phyloP scores from a whole-genome alignment of 2,329 filamentous ascomycete genomes.

The Botrytis byssoidea region DNA sequence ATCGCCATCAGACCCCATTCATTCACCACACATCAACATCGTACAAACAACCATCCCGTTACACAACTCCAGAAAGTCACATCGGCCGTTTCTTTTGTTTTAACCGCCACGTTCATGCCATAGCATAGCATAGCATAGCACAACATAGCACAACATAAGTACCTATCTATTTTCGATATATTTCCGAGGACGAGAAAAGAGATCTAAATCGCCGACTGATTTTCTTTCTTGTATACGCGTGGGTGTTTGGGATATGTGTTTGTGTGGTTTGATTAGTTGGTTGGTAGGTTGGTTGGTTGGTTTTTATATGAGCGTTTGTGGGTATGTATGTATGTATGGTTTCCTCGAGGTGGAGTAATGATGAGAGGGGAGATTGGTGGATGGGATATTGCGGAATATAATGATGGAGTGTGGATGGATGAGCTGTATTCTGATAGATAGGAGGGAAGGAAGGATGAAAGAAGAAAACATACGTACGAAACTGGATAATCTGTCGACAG shows the following conservation, averaged over 20 bases:
- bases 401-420: neutral
- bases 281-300: no score
- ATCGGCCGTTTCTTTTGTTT: neutral
- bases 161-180: neutral
- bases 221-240: neutral
- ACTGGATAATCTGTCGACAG: neutral
- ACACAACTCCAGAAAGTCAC: neutral
- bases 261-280: neutral
- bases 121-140: neutral
- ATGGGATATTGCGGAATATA: neutral
- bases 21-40: neutral
- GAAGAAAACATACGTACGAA: neutral
- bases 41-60: neutral
- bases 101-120: neutral
- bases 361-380: neutral
- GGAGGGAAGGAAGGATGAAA: neutral
- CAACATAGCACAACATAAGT: neutral
- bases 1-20: neutral
- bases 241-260: neutral
- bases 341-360: neutral
- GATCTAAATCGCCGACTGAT: neutral
- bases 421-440: neutral
- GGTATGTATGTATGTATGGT: no score
- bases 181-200: neutral
- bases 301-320: neutral